Percentiles rank a stretch among this genome's conserved stretches.
phyloP scores from a whole-genome alignment of 2,329 filamentous ascomycete genomes.

The Leptodontidium sp. region DNA sequence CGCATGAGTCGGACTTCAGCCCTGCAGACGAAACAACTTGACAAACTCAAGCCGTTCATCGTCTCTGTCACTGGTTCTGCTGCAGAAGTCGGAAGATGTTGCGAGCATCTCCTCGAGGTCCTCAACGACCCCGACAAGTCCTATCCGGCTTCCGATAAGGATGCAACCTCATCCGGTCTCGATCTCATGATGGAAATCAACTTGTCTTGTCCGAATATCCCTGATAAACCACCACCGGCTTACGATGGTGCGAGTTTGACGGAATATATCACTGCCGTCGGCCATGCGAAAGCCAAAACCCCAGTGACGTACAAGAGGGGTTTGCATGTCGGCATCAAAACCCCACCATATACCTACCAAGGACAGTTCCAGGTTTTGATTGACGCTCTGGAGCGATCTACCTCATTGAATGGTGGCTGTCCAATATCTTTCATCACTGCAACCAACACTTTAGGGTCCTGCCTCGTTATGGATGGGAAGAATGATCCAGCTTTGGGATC shows the following conservation, averaged over 20 bases:
- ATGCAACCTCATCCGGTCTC: constrained; percentile 36
- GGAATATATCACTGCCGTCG: constrained; percentile 58
- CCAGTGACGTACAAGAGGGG: not conserved
- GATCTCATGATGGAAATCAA: constrained; percentile 73
- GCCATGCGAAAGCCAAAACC: not conserved
- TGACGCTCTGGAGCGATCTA: constrained; percentile 53
- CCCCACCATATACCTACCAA: constrained; percentile 77
- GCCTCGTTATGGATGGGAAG: constrained; percentile 60
- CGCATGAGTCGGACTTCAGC: constrained; percentile 49
- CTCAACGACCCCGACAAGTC: constrained; percentile 27
- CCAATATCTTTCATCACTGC: constrained; percentile 74
- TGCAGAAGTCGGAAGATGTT: constrained; percentile 64
- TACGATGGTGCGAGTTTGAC: constrained; percentile 63
- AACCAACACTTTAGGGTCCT: constrained; percentile 77
- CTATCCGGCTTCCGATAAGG: constrained; percentile 41
- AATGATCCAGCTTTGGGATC: constrained; percentile 55
- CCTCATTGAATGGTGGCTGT: constrained; percentile 42
- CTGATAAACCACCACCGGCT: constrained; percentile 72
- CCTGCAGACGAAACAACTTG: constrained; percentile 14
- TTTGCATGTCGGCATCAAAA: constrained; percentile 69
- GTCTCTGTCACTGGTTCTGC: constrained; percentile 74
- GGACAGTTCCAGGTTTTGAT: constrained; percentile 69
- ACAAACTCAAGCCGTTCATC: constrained; percentile 65
- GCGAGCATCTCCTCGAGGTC: constrained; percentile 52
- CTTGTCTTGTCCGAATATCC: constrained; percentile 81